phyloP scores from a whole-genome alignment of 2,329 filamentous ascomycete genomes.

The Didymella exigua region DNA sequence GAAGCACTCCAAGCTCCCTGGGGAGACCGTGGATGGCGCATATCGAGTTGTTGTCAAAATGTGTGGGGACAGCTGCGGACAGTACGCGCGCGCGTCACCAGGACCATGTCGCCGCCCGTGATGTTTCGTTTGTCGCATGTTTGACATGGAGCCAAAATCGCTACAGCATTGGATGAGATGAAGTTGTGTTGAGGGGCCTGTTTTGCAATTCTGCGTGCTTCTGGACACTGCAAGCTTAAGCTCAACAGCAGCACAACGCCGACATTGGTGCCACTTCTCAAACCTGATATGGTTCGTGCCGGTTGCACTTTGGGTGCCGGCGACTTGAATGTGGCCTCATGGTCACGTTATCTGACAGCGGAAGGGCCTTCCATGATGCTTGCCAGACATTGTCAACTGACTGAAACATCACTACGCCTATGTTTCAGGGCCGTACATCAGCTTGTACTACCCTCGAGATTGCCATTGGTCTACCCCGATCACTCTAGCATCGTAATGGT shows the following conservation, averaged over 20 bases:
- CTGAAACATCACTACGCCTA: background rate
- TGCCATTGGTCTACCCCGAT: background rate
- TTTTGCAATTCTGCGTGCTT: background rate
- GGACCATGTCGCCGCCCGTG: background rate
- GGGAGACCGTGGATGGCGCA: no score
- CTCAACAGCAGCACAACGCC: background rate
- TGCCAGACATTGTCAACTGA: background rate
- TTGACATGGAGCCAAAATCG: background rate
- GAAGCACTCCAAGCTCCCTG: background rate
- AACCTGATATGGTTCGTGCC: background rate
- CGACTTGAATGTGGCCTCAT: background rate
- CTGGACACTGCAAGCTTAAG: background rate
- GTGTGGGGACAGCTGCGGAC: background rate
- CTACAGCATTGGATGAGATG: background rate
- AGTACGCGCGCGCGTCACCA: conserved; percentile 8
- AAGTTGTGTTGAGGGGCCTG: background rate
- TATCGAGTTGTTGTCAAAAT: background rate
- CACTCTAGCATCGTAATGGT: background rate
- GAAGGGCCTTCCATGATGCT: background rate
- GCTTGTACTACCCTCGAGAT: background rate
- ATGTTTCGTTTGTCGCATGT: background rate
- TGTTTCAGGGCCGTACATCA: background rate
- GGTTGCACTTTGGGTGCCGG: background rate
- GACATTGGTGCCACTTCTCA: background rate
- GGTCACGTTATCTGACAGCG: background rate